Evolutionary conservation across 78 protist genomes (phyloP).

Genomic region (Parvularia atlantis): DNA sequence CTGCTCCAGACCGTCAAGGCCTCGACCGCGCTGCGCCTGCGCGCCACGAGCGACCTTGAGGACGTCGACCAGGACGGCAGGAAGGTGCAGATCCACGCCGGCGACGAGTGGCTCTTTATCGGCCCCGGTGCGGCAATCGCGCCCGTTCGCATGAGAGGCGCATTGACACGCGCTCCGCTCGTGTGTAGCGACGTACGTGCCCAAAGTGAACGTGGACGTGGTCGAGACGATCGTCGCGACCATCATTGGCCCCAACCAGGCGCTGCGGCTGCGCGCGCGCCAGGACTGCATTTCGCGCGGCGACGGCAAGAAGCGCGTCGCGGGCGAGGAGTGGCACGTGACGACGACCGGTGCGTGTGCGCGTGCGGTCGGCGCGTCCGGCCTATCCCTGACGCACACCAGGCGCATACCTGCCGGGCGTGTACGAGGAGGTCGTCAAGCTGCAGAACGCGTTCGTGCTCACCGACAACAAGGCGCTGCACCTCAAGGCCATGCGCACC

Average conservation of each 20-base stretch:
- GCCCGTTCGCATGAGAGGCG: too few species aligned
- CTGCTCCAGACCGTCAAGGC: constrained; percentile 49
- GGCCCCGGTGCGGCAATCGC: too few species aligned
- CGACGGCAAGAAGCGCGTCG: constrained; percentile 7
- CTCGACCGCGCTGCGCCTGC: constrained; percentile 57
- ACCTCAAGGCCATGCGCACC: constrained; percentile 54
- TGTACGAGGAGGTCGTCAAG: constrained; percentile 60
- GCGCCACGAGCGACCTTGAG: constrained; percentile 62
- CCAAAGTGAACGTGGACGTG: constrained; percentile 48
- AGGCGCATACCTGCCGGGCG: too few species aligned
- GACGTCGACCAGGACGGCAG: constrained; percentile 19
- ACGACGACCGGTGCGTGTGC: constrained; percentile 36
- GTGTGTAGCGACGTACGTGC: constrained; percentile 68
- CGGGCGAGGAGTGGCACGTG: constrained; percentile 83
- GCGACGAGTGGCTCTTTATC: constrained; percentile 77
- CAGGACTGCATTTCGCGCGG: constrained; percentile 16
- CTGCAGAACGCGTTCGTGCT: constrained; percentile 45
- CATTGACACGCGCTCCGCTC: too few species aligned
- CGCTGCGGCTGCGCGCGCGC: constrained; percentile 71
- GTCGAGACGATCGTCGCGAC: constrained; percentile 35
- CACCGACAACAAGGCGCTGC: constrained; percentile 71
- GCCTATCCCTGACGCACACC: too few species aligned
- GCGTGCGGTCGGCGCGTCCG: constrained; percentile 35
- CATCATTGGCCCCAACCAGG: constrained; percentile 56
- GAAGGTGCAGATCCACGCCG: constrained; percentile 43